phyloP scores from a whole-genome alignment of 257 asterid species.

The Ajuga chamaepitys region DNA sequence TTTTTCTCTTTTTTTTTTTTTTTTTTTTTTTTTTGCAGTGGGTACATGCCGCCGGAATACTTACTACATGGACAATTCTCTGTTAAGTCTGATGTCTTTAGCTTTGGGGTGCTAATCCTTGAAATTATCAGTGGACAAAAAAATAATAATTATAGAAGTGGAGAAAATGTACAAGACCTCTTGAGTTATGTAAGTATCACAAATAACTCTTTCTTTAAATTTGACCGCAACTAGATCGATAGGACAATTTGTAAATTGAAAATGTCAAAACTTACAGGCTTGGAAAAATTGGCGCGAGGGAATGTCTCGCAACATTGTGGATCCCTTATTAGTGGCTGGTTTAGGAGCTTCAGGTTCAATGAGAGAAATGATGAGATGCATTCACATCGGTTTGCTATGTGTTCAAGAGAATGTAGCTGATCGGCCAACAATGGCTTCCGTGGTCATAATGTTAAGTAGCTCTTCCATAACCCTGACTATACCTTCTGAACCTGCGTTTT shows the following conservation, averaged over 20 bases:
- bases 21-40: too few species aligned
- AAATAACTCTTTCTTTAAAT: neutral
- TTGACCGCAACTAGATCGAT: neutral
- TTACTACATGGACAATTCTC: too few species aligned
- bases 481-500: constrained; percentile 11
- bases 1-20: too few species aligned
- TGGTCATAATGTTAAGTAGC: constrained; percentile 15
- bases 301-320: neutral
- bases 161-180: neutral
- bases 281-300: constrained; percentile 6
- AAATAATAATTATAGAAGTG: too few species aligned
- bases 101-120: too few species aligned
- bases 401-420: too few species aligned
- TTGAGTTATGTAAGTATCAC: neutral
- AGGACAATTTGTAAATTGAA: neutral
- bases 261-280: neutral
- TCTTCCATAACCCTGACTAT: neutral
- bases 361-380: constrained; percentile 12
- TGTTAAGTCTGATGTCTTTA: too few species aligned
- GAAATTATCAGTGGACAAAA: too few species aligned
- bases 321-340: neutral
- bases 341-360: neutral
- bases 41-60: too few species aligned
- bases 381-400: constrained; percentile 24
- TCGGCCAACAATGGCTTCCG: constrained; percentile 22